Base-by-base conservation (phyloP, 2,329 filamentous ascomycete genomes). In the Dactylellina drechsleri region DNA sequence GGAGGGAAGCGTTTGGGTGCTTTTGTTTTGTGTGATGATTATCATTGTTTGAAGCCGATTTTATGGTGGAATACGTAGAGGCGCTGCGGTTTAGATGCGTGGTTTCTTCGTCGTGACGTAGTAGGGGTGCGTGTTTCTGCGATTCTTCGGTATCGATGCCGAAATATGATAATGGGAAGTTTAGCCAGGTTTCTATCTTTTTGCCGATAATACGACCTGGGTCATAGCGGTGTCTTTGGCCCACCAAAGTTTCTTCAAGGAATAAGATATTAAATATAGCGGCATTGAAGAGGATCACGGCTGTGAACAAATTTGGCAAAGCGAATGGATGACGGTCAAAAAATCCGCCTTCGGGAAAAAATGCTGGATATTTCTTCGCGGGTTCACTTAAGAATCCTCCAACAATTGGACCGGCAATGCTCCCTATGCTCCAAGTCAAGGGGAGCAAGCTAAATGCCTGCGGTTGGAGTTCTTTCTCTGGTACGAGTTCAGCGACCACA, bases 391-490 rank as follows among this genome's bases (percentile, higher is more conserved):
- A 88, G 76, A 92, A 89, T 3, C 94, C 94, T 28, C 94, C 94
- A 79, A 98, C 76, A 31, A 91, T 2, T 89, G 94, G 94, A 0
- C 94, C 94, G 78, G 97, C 91, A 43, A 97, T 92, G 41, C 89
- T 91, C 0, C 94, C 94, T 61, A 97, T 84, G 10, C 90, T 93
- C 91, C 92, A 98, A 36, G 88, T 91, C 15, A 98, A 83, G 2
- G 94, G 94, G 93, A 98, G 97, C 53, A 98, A 85, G 77, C 90
- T 93, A 82, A 98, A 98, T 0, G 95, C 95, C 61, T 89, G 85
- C 0, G 94, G 93, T 80, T 97, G 94, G 53, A 78, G 75, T 71
- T 93, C 91, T 81, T 87, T 92, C 81, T 95, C 89, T 0, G 92
- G 91, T 1, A 97, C 93, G 86, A 97, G 89, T 82, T 97, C 94